phyloP scores from a whole-genome alignment of 129 eudicot genomes.

The Centaurea solstitialis region DNA sequence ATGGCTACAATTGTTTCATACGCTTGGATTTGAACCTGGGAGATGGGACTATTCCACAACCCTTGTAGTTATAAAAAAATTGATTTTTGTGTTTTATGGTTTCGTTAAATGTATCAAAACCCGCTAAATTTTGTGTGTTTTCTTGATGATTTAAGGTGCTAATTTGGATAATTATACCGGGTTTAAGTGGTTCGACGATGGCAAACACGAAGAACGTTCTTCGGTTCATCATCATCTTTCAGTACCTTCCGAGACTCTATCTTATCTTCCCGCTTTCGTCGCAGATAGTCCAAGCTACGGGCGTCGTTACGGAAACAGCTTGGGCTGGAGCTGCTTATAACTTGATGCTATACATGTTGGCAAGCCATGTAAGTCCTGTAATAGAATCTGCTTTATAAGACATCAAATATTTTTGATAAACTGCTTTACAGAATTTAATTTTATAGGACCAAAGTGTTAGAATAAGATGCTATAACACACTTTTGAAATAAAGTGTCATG shows the following conservation, averaged over 20 bases:
- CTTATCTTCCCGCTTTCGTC: slow-evolving; percentile 74
- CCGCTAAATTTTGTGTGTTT: neutral
- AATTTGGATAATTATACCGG: slow-evolving; percentile 79
- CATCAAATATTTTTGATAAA: neutral
- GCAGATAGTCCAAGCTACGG: slow-evolving; percentile 74
- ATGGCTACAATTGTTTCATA: too few species aligned
- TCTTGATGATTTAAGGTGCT: slow-evolving; percentile 45
- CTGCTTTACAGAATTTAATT: neutral
- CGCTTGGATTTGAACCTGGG: too few species aligned
- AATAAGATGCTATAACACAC: too few species aligned
- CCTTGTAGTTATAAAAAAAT: neutral
- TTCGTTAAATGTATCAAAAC: neutral
- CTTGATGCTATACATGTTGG: slow-evolving; percentile 78
- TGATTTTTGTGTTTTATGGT: neutral
- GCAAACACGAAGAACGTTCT: slow-evolving; percentile 77
- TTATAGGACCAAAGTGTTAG: too few species aligned
- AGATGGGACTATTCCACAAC: too few species aligned
- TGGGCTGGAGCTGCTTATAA: slow-evolving; percentile 96
- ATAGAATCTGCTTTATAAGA: neutral
- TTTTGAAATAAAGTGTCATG: too few species aligned
- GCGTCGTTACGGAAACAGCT: slow-evolving; percentile 80
- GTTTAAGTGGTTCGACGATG: slow-evolving; percentile 76
- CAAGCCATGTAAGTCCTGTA: slow-evolving; percentile 75
- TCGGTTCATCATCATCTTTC: slow-evolving; percentile 74
- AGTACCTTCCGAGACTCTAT: slow-evolving; percentile 72